Conservation (phyloP, 441 rosid genomes). For the Melastoma candidum region DNA sequence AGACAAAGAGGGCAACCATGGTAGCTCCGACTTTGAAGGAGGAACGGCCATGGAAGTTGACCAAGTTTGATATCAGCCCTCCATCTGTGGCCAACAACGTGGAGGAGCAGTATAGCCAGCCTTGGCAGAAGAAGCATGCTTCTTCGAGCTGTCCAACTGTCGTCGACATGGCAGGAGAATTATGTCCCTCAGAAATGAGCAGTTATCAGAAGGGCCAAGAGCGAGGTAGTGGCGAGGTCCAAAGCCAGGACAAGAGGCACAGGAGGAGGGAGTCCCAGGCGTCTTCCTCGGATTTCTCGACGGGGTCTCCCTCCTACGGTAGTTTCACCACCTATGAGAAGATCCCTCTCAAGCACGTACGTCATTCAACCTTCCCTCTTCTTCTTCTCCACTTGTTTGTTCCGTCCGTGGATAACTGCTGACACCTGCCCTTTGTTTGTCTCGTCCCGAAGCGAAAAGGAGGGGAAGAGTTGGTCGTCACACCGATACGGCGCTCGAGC, state of each 20-base stretch:
- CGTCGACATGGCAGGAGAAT: constrained; percentile 29
- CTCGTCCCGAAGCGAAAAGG: constrained; percentile 29
- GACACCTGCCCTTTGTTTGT: not conserved
- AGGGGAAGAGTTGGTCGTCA: constrained; percentile 41
- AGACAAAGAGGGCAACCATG: constrained; percentile 20
- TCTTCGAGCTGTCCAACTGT: constrained; percentile 31
- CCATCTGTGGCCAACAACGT: constrained; percentile 7
- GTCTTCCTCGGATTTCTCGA: constrained; percentile 53
- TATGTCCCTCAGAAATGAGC: constrained; percentile 71
- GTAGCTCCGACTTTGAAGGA: constrained; percentile 14
- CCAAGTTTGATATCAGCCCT: constrained; percentile 25
- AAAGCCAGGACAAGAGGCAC: constrained; percentile 35
- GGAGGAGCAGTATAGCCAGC: constrained; percentile 12
- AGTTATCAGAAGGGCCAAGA: constrained; percentile 34
- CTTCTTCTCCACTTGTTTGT: not conserved
- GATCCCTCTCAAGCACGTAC: constrained; percentile 45
- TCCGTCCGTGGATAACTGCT: not conserved
- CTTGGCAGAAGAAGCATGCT: constrained; percentile 24
- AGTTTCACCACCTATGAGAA: constrained; percentile 85
- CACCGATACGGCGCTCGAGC: constrained; percentile 88
- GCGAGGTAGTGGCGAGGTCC: constrained; percentile 27
- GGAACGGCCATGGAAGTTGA: constrained; percentile 14
- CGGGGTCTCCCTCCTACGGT: constrained; percentile 55
- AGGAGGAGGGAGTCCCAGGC: constrained; percentile 63
- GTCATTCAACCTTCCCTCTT: constrained; percentile 1